Conservation (phyloP, 768 basidiomycete species). For the Tephrocybe rancida region DNA sequence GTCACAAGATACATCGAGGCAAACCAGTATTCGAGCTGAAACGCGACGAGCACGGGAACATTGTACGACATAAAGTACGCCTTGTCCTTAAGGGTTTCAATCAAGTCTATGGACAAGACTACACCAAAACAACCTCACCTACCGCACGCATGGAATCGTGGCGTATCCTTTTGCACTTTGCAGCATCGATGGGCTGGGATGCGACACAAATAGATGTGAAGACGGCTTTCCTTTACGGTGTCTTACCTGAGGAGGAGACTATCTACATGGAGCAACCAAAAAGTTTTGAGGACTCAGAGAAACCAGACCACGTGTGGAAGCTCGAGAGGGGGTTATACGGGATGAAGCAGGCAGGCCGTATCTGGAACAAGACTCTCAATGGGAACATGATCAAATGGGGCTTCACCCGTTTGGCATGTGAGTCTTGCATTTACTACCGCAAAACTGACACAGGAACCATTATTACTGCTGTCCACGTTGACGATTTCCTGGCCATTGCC, state of each 20-base stretch:
- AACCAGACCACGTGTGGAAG: slow-evolving; percentile 25
- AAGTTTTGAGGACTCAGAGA: slow-evolving; percentile 27
- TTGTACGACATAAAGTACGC: slow-evolving; percentile 27
- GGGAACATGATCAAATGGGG: slow-evolving; percentile 24
- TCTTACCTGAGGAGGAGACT: slow-evolving; percentile 1
- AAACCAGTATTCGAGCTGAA: slow-evolving; percentile 25
- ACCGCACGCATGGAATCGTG: slow-evolving; percentile 41
- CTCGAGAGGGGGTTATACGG: slow-evolving; percentile 33
- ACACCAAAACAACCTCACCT: slow-evolving; percentile 41
- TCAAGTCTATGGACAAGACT: slow-evolving; percentile 44
- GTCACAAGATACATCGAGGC: slow-evolving; percentile 19
- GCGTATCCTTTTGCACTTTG: slow-evolving; percentile 35
- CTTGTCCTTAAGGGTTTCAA: slow-evolving; percentile 45
- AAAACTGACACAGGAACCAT: slow-evolving; percentile 14
- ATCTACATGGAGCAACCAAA: slow-evolving; percentile 27
- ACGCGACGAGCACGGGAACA: slow-evolving; percentile 27
- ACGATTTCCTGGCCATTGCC: slow-evolving; percentile 29
- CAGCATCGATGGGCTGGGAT: slow-evolving; percentile 33
- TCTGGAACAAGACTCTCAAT: slow-evolving; percentile 33
- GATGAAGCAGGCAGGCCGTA: slow-evolving; percentile 36
- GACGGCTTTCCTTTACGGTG: slow-evolving; percentile 7
- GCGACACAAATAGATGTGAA: slow-evolving; percentile 31
- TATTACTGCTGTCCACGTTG: slow-evolving; percentile 35
- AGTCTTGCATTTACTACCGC: slow-evolving; percentile 35
- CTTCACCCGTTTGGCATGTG: slow-evolving; percentile 28